Base-by-base conservation (phyloP, 2,329 filamentous ascomycete species). In the Bisporella sp. region DNA sequence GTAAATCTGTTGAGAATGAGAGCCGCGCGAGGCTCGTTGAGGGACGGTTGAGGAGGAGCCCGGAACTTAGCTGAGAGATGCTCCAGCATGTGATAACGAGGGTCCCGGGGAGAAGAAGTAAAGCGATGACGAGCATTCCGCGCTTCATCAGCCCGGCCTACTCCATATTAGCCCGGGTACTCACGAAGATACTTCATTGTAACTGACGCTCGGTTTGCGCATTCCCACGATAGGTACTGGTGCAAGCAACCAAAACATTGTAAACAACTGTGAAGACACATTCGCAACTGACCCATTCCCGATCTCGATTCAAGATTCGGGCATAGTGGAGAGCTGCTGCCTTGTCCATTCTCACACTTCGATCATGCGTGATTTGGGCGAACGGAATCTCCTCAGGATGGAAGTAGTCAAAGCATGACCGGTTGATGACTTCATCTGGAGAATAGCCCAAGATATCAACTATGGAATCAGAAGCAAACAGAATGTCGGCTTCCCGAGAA, bases 201-300 rank as follows among this genome's bases (percentile, higher is more conserved):
- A 35, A 75, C 87, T 69, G 75, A 93, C 89, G 84, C 62, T 89
- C 78, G 60, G 85, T 91, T 63, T 80, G 85, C 55, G 76, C 75
- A 29, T 83, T 82, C 48, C 76, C 73, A 47, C 76, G 75, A 65
- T 93, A 95, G 55, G 93, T 78, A 62, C 85, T 90, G 9, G 84
- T 92, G 63, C 87, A 90, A 40, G 87, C 88, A 45, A 95, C 87
- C 68, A 95, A 74, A 28, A 93, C 87, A 75, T 95, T 85, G 66
- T 95, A 87, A 41, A 95, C 89, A 41, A 95, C 76, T 5, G 89
- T 93, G 66, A 95, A 95, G 67, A 89, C 90, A 68, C 88, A 93
- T 69, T 95, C 89, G 69, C 88, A 93, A 55, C 80, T 82, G 39
- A 92, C 72, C 82, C 85, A 95, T 48, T 77, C 72, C 12, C 85